Evolutionary conservation across 192 early-diverging fungal genomes (phyloP).

Genomic region (Coemansia sp.): DNA sequence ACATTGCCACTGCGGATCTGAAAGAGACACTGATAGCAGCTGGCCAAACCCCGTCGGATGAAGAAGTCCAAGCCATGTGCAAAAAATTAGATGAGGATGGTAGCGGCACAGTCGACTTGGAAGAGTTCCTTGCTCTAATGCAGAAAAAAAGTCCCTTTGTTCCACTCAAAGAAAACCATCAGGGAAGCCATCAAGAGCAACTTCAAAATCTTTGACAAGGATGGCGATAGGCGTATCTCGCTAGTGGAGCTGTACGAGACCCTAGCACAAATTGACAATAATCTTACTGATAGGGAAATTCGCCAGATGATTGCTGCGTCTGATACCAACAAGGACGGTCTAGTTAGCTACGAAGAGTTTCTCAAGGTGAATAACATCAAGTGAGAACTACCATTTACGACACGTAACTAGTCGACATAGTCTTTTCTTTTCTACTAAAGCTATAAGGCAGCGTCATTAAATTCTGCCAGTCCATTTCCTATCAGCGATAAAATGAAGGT

Average conservation of each 20-base stretch:
- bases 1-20: constrained; percentile 41
- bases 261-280: constrained; percentile 64
- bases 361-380: constrained; percentile 56
- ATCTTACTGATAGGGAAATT: constrained; percentile 68
- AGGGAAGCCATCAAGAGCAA: constrained; percentile 26
- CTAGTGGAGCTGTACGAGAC: constrained; percentile 54
- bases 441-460: no score
- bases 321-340: constrained; percentile 70
- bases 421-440: no score
- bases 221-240: constrained; percentile 52
- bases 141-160: not conserved
- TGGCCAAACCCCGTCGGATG: constrained; percentile 65
- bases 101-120: constrained; percentile 68
- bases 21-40: constrained; percentile 26
- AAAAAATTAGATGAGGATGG: constrained; percentile 69
- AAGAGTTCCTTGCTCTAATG: constrained; percentile 64
- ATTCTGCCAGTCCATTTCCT: not conserved
- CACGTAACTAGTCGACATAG: no score
- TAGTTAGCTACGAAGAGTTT: constrained; percentile 65
- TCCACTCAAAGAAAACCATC: constrained; percentile 1
- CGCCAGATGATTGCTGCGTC: constrained; percentile 82
- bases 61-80: constrained; percentile 73
- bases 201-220: constrained; percentile 60
- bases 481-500: no score
- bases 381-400: not conserved